Conservation (phyloP, 2,329 filamentous ascomycete species). For the Ambrosiella xylebori region DNA sequence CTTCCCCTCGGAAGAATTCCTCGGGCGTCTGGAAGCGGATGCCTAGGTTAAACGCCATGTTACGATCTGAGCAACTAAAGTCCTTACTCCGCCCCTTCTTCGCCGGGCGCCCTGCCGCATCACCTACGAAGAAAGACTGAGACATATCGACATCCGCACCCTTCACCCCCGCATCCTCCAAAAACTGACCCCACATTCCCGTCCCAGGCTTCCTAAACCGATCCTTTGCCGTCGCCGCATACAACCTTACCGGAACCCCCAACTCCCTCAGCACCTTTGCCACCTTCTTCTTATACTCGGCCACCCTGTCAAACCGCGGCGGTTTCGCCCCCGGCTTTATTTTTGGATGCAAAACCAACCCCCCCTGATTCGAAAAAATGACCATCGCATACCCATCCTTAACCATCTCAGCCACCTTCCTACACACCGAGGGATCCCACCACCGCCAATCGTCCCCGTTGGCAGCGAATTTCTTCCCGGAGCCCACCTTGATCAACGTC, state of each 20-base stretch:
- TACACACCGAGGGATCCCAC: conserved; percentile 64
- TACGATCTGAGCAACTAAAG: conserved; percentile 51
- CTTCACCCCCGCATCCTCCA: conserved; percentile 41
- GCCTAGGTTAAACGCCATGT: conserved; percentile 73
- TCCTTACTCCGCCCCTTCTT: conserved; percentile 28
- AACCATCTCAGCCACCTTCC: conserved; percentile 47
- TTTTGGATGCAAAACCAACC: conserved; percentile 53
- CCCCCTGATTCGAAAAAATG: conserved; percentile 79
- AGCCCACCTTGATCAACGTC: conserved; percentile 64
- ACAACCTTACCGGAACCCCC: conserved; percentile 60
- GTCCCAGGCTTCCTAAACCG: conserved; percentile 69
- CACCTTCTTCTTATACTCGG: conserved; percentile 71
- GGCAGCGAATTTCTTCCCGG: conserved; percentile 53
- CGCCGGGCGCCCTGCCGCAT: conserved; percentile 52
- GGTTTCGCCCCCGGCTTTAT: conserved; percentile 9
- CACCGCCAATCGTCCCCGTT: conserved; percentile 77
- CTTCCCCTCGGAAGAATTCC: conserved; percentile 66
- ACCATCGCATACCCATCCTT: conserved; percentile 58
- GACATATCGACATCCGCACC: conserved; percentile 46
- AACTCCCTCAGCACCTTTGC: conserved; percentile 51
- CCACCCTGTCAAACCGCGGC: conserved; percentile 36
- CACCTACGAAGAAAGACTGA: conserved; percentile 71
- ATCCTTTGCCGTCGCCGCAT: conserved; percentile 73
- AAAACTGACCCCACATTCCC: conserved; percentile 66
- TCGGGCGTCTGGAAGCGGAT: conserved; percentile 75